Base-by-base conservation (phyloP, 2,329 filamentous ascomycete genomes). In the Ascochyta clinopodiicola region DNA sequence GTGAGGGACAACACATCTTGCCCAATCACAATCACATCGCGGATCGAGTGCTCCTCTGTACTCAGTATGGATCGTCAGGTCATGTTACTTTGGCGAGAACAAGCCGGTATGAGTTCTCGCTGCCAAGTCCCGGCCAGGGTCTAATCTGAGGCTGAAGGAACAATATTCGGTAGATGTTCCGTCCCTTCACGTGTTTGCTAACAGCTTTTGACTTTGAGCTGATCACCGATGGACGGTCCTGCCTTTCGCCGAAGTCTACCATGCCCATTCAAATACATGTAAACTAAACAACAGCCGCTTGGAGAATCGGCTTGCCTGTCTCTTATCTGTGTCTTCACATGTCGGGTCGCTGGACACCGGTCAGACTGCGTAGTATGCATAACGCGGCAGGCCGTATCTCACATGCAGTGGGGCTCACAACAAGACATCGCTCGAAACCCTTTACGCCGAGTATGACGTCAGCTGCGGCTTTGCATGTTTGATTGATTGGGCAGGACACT, bases 391-490 rank as follows among this genome's bases (percentile, higher is more conserved):
- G 48, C 45, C 40, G 44, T 50, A 51, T 51, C 57, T 55, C 56
- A 62, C 50, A 48, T n/a, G 48, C 31, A 52, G 64, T 66, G 59
- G 63, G 60, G 50, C 60, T 29, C 44, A 43, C 67, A 70, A 64
- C 70, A 53, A 51, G 51, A 56, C 59, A 56, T 55, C 39, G 42
- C 38, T 31, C 46, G 44, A 38, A 21, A 24, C 22, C 29, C 10
- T 15, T 17, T 13, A 35, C 24, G 31, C 32, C 32, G 37, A 61
- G 61, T 64, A 67, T 72, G 68, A 72, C 69, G 69, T 72, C 67
- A 68, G 15, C 57, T 44, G 52, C 63, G 68, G 66, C 63, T 60
- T 58, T 44, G 49, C 39, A 37, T 57, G 44, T 45, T 15, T 24
- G 24, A 25, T 40, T 42, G 27, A 35, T 27, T 32, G 25, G 42